These are phyloP conservation scores for Cryptococcus sp. DNA, from an alignment of 1,284 basidiomycete genomes.

Conservation along the genomic window DNA sequence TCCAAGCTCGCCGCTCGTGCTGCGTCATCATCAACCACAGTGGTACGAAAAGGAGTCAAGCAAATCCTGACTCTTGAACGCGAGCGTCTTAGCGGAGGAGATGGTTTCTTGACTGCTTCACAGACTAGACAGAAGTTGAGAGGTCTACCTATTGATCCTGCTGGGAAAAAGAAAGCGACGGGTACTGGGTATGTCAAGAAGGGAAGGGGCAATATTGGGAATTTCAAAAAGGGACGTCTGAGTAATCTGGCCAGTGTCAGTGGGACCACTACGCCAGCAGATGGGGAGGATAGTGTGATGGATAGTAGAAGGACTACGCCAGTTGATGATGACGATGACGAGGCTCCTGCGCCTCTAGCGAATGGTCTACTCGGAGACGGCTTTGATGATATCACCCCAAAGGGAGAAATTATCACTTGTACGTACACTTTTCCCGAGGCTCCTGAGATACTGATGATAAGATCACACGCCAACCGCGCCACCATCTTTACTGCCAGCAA, in stretches of 20 bases:
- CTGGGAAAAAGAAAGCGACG: slow-evolving; percentile 38
- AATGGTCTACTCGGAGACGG: neutral
- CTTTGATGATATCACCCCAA: neutral
- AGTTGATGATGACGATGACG: slow-evolving; percentile 6
- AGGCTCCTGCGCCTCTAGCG: neutral
- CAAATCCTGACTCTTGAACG: slow-evolving; percentile 46
- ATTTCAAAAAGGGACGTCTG: slow-evolving; percentile 13
- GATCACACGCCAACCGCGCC: slow-evolving; percentile 47
- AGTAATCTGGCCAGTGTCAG: slow-evolving; percentile 4
- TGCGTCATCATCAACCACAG: slow-evolving; percentile 26
- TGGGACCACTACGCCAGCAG: slow-evolving; percentile 25
- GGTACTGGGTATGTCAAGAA: slow-evolving; percentile 4
- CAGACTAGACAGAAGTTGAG: slow-evolving; percentile 33
- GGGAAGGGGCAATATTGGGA: slow-evolving; percentile 12
- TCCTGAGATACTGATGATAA: slow-evolving; percentile 9
- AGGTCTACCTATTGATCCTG: slow-evolving; percentile 35
- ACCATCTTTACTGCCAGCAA: slow-evolving; percentile 46
- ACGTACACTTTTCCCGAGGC: slow-evolving; percentile 3
- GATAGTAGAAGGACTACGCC: neutral
- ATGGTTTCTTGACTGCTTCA: slow-evolving; percentile 36
- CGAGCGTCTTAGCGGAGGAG: slow-evolving; percentile 39
- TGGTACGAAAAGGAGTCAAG: slow-evolving; percentile 40
- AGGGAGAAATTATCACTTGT: slow-evolving; percentile 45
- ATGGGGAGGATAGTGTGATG: slow-evolving; percentile 13
- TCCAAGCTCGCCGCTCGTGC: slow-evolving; percentile 36